Percentiles rank a stretch among this genome's conserved stretches.
These are phyloP conservation scores for Porpolomopsis calyptriformis DNA, from an alignment of 768 basidiomycete genomes.

Conservation along the genomic window DNA sequence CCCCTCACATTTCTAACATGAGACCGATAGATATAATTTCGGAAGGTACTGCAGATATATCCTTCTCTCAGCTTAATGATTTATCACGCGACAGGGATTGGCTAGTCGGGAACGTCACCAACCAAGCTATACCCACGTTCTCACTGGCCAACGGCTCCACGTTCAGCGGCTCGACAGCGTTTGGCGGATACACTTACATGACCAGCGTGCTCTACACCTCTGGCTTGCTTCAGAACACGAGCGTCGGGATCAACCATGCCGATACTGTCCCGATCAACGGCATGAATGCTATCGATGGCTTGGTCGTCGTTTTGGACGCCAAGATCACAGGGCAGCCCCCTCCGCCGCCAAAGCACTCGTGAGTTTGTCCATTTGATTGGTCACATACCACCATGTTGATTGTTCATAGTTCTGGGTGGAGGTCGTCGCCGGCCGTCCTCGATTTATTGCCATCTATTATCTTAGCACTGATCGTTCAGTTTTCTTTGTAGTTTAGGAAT, in stretches of 20 bases:
- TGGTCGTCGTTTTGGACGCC: slow-evolving; percentile 71
- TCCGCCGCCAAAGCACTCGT: not conserved
- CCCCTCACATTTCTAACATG: not conserved
- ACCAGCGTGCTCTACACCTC: slow-evolving; percentile 59
- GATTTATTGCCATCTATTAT: not conserved
- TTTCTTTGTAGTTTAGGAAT: not conserved
- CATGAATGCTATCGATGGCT: slow-evolving; percentile 67
- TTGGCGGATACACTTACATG: slow-evolving; percentile 60
- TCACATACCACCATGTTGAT: not conserved
- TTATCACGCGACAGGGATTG: slow-evolving; percentile 44
- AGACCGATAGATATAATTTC: slow-evolving; percentile 43
- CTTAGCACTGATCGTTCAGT: not conserved
- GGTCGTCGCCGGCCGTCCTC: not conserved
- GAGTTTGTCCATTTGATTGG: not conserved
- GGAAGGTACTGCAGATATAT: slow-evolving; percentile 40
- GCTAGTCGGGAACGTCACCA: slow-evolving; percentile 76
- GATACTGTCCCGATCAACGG: slow-evolving; percentile 38
- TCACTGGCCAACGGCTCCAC: slow-evolving; percentile 49
- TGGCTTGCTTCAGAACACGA: slow-evolving; percentile 62
- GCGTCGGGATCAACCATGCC: slow-evolving; percentile 60
- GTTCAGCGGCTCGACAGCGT: slow-evolving; percentile 54
- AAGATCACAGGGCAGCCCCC: slow-evolving; percentile 34
- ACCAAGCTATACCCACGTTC: slow-evolving; percentile 33
- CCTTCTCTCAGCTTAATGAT: slow-evolving; percentile 1
- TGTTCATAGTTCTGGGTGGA: not conserved